Base-by-base conservation (phyloP, 768 basidiomycete species). In the Gymnopilus dilepis region DNA sequence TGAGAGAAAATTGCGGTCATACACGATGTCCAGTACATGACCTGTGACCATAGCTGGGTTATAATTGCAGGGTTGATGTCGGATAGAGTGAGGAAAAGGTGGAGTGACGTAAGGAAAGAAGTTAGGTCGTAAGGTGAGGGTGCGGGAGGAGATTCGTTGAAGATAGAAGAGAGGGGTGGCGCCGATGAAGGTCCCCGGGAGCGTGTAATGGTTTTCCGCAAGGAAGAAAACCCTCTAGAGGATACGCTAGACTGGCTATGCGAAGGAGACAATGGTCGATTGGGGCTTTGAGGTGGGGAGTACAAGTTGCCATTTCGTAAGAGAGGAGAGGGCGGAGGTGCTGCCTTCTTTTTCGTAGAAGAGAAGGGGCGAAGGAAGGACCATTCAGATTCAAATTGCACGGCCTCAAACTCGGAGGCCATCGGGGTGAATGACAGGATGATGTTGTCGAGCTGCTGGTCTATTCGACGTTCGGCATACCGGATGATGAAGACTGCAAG, bases 1-100 rank as follows among this genome's bases (percentile, higher is more conserved):
- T 34, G 5, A 12, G 55, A 4, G 31, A 19, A 40, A 21, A 43
- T 37, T 37, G 15, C 53, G 19, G 30, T 57, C 88, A 81, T 81
- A 92, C 95, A 94, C 22, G 95, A 90, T 56, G 95, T 90, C 97
- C 97, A 99, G 72, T 96, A 98, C 80, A 97, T 90, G n/a, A 97
- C 87, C 75, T 99, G 97, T 1, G 95, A 96, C 88, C 95, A 97
- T 52, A 96, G 82, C 73, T 99, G 97, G 6, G 90, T 88, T 53
- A 88, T 88, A 17, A 98, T 79, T 7, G 85, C 88, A 13, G 97
- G 94, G 70, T 98, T 98, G 65, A 98, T 86, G 59, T 95, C 92
- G 48, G 96, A 94, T 38, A 95, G 77, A 21, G 87, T 84, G 15
- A 99, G 80, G 31, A 99, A 76, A 12, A 91, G 87, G 59, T 99